Evolutionary conservation across 208 protist genomes (phyloP).

Genomic region (Acanthamoeba lenticulata): DNA sequence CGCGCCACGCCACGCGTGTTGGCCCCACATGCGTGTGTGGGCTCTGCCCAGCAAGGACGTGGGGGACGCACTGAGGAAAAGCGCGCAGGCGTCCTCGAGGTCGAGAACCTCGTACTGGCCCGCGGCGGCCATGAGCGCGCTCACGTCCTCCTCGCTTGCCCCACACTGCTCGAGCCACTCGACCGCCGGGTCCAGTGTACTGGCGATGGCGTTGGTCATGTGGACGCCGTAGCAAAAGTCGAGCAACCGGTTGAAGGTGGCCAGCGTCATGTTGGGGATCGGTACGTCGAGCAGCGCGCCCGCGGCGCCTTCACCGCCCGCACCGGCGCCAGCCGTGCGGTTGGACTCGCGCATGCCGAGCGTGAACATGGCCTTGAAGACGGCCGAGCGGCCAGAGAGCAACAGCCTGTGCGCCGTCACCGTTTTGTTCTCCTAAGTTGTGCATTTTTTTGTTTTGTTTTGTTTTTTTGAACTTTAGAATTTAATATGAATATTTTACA

Average conservation of each 20-base stretch:
- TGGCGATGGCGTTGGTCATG: neutral
- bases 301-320: neutral
- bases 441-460: neutral
- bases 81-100: neutral
- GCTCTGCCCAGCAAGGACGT: neutral
- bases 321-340: neutral
- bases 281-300: neutral
- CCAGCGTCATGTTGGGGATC: neutral
- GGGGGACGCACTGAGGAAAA: neutral
- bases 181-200: neutral
- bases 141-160: neutral
- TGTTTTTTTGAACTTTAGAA: neutral
- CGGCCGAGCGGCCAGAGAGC: neutral
- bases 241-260: neutral
- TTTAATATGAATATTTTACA: neutral
- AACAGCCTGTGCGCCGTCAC: slow-evolving; percentile 18
- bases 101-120: slow-evolving; percentile 12
- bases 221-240: slow-evolving; percentile 10
- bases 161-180: neutral
- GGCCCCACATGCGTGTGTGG: neutral
- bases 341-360: neutral
- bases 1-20: neutral
- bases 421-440: neutral
- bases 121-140: neutral
- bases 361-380: slow-evolving; percentile 37